Evolutionary conservation across 495 filamentous ascomycete species (phyloP).

Genomic region (Physcia stellaris): DNA sequence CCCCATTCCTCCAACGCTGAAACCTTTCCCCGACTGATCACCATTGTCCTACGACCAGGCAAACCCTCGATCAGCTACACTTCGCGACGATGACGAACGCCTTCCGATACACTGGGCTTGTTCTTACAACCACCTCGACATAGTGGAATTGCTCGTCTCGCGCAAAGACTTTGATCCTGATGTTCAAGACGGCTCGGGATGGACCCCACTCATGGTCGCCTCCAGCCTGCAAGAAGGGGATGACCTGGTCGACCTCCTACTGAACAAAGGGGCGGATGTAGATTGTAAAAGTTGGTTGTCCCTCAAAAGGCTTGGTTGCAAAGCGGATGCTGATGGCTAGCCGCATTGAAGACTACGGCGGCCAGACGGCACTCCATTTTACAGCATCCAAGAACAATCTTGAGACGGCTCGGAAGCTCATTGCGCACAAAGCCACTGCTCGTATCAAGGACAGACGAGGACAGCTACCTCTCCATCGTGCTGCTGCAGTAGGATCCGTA

Average conservation of each 20-base stretch:
- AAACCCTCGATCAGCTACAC: conserved; percentile 61
- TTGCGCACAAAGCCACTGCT: conserved; percentile 63
- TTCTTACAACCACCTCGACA: conserved; percentile 65
- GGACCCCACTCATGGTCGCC: conserved; percentile 93
- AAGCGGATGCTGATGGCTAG: neutral
- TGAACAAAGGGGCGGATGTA: conserved; percentile 72
- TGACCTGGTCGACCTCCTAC: conserved; percentile 50
- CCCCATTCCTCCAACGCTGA: conserved; percentile 4
- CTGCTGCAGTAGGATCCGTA: conserved; percentile 75
- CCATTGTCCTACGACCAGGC: conserved; percentile 31
- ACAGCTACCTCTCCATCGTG: conserved; percentile 79
- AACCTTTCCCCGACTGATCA: conserved; percentile 3
- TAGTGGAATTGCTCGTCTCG: conserved; percentile 55
- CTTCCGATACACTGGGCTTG: conserved; percentile 92
- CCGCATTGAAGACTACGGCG: neutral
- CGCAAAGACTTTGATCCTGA: conserved; percentile 76
- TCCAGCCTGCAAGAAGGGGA: conserved; percentile 50
- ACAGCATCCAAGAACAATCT: conserved; percentile 79
- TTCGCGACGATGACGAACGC: conserved; percentile 77
- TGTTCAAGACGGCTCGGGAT: conserved; percentile 77
- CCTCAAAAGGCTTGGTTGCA: neutral
- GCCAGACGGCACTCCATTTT: conserved; percentile 80
- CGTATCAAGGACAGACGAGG: conserved; percentile 74
- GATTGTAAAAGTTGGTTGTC: conserved; percentile 54
- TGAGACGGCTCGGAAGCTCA: conserved; percentile 61